A percentile compares a stretch with the other conserved stretches of the same genome.
These are phyloP conservation scores for Dothistroma pini DNA, from an alignment of 2,329 filamentous ascomycete genomes.

Conservation along the genomic window DNA sequence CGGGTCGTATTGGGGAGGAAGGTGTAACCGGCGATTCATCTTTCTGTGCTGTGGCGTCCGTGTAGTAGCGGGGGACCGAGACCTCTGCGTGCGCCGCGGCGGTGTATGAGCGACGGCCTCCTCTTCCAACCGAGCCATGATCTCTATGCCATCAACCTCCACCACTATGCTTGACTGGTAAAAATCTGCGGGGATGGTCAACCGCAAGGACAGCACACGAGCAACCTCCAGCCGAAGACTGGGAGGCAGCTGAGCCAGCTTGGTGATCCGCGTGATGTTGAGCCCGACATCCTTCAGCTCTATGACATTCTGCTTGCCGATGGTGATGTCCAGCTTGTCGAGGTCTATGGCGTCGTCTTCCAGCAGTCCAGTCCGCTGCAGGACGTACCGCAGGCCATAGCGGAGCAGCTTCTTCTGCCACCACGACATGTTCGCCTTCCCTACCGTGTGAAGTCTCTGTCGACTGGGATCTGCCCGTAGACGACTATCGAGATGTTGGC, in stretches of 20 bases:
- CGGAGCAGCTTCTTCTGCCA: conserved; percentile 78
- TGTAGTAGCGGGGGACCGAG: conserved; percentile 21
- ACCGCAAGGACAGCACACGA: conserved; percentile 68
- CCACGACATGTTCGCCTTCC: conserved; percentile 36
- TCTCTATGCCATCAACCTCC: conserved; percentile 76
- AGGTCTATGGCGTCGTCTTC: conserved; percentile 84
- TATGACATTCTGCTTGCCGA: conserved; percentile 76
- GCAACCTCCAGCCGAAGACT: conserved; percentile 70
- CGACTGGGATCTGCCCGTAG: neutral
- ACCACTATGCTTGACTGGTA: conserved; percentile 78
- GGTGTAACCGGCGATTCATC: conserved; percentile 34
- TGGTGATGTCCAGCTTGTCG: conserved; percentile 77
- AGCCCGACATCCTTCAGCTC: conserved; percentile 85
- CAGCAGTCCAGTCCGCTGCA: conserved; percentile 78
- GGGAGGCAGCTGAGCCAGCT: conserved; percentile 59
- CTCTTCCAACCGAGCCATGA: conserved; percentile 45
- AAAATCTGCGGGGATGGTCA: conserved; percentile 84
- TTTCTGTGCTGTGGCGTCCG: conserved; percentile 35
- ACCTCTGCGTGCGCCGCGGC: conserved; percentile 36
- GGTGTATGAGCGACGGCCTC: conserved; percentile 24
- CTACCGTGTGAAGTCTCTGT: neutral
- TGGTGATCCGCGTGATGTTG: conserved; percentile 55
- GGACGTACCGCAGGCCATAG: conserved; percentile 61
- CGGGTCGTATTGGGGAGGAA: conserved; percentile 27
- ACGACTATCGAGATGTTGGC: conserved; percentile 16